Base-by-base conservation (phyloP, 768 basidiomycete genomes). In the Agrocybe chaxingu region DNA sequence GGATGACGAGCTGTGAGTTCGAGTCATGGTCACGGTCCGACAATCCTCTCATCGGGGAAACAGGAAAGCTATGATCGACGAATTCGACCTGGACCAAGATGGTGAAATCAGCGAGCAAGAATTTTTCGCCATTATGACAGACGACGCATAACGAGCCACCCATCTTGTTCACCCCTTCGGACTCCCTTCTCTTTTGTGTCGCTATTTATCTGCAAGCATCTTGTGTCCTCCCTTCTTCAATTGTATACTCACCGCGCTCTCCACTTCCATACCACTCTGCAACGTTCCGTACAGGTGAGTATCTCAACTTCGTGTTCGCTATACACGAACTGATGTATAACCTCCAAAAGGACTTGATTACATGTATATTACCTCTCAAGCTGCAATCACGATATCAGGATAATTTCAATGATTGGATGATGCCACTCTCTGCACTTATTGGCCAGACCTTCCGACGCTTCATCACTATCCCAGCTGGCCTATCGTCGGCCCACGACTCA, bases 21-120 rank as follows among this genome's bases (percentile, higher is more conserved):
- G 24, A 42, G 42, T 54, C 19, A 39, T 51, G 37, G 32, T 42
- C 4, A 24, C 16, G 31, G 32, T 36, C 12, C 46, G 40, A 8
- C 35, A 50, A 18, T 45, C 16, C 37, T 30, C 30, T 45, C 29
- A 32, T 34, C 40, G 2, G 2, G 1, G 24, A 2, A 24, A 24
- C 58, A 98, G 96, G 58, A 94, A 98, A 84, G 97, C 97, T 18
- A 99, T 99, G 97, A 99, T 99, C 63, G 97, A 99, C 61, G 97
- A 99, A 70, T 99, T 99, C 64, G 97, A 99, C 69, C 82, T 99
- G 19, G 97, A 99, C 72, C 87, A 93, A 66, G 97, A 99, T 58
- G 94, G 95, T 29, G 96, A 96, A 73, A 98, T 98, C 67, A 94
- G 85, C 63, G 89, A 95, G 65, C 85, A 91, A 63, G 97, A 99